phyloP scores from a whole-genome alignment of 2,329 filamentous ascomycete species.

The Ilyonectria sp. region DNA sequence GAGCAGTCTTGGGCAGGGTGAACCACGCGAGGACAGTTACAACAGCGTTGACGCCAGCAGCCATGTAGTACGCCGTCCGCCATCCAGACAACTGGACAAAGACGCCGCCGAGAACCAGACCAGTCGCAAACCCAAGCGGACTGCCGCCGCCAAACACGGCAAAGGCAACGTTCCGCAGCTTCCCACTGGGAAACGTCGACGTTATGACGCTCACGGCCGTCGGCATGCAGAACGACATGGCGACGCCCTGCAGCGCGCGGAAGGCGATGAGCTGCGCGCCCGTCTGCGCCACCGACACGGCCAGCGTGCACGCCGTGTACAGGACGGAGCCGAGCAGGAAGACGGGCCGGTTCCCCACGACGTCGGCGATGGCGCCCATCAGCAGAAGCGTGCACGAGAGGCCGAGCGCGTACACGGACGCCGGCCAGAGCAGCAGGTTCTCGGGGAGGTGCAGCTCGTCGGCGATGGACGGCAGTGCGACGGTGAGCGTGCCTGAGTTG shows the following conservation, averaged over 20 bases:
- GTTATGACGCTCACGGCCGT: conserved; percentile 56
- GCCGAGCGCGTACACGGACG: conserved; percentile 39
- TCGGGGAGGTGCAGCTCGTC: conserved; percentile 37
- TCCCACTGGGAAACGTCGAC: conserved; percentile 54
- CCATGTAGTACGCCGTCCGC: conserved; percentile 62
- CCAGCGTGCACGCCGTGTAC: conserved; percentile 53
- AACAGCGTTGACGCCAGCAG: conserved; percentile 51
- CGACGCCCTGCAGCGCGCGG: conserved; percentile 52
- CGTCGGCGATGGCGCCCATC: conserved; percentile 55
- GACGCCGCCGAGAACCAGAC: conserved; percentile 65
- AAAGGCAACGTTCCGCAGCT: conserved; percentile 59
- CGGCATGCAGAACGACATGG: conserved; percentile 57
- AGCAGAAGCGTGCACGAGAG: conserved; percentile 50
- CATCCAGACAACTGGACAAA: conserved; percentile 64
- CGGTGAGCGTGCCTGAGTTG: conserved; percentile 44
- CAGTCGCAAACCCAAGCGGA: conserved; percentile 64
- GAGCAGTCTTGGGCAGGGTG: conserved; percentile 16
- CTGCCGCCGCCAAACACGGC: conserved; percentile 62
- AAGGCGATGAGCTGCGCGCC: conserved; percentile 57
- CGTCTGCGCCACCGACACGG: conserved; percentile 51
- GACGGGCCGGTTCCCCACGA: conserved; percentile 53
- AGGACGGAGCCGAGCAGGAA: conserved; percentile 54
- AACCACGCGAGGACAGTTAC: conserved; percentile 24
- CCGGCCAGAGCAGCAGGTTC: conserved; percentile 42
- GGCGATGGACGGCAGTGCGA: conserved; percentile 41